These are phyloP conservation scores for Botrytis pseudocinerea DNA, from an alignment of 2,329 filamentous ascomycete species.

Conservation along the genomic window DNA sequence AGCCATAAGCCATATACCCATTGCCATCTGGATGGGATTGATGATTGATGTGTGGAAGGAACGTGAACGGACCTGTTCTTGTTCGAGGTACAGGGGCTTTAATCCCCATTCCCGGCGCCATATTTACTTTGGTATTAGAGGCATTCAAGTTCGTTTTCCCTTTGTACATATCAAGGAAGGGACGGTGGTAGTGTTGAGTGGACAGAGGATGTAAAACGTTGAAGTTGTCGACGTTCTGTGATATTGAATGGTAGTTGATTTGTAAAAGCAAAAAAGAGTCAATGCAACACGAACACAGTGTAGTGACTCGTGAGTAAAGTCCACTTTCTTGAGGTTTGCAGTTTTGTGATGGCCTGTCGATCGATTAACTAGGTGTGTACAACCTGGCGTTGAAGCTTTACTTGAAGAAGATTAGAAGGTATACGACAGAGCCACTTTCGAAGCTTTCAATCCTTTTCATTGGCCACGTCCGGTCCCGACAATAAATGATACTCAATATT, in stretches of 20 bases:
- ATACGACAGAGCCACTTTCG: not conserved
- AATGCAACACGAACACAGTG: conserved; percentile 10
- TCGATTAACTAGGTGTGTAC: not conserved
- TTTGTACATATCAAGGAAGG: conserved; percentile 15
- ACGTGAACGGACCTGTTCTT: conserved; percentile 33
- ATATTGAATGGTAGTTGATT: not conserved
- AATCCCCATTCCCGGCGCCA: conserved; percentile 39
- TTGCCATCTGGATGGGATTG: not conserved
- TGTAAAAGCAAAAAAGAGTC: conserved; percentile 10
- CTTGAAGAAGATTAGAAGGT: not conserved
- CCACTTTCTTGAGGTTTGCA: conserved; percentile 6
- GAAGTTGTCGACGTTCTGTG: not conserved
- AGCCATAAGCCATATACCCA: not conserved
- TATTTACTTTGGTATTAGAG: conserved; percentile 22
- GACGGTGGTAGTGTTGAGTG: not conserved
- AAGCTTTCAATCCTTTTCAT: not conserved
- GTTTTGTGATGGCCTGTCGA: conserved; percentile 12
- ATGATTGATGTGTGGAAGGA: not conserved
- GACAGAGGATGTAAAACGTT: not conserved
- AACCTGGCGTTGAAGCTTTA: not conserved
- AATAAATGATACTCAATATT: not conserved
- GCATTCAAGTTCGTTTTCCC: conserved; percentile 13
- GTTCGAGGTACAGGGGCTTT: conserved; percentile 39
- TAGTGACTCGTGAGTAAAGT: not conserved
- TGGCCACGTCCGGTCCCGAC: not conserved